phyloP scores from a whole-genome alignment of 179 eudicot species.

The Amaranthus tricolor region DNA sequence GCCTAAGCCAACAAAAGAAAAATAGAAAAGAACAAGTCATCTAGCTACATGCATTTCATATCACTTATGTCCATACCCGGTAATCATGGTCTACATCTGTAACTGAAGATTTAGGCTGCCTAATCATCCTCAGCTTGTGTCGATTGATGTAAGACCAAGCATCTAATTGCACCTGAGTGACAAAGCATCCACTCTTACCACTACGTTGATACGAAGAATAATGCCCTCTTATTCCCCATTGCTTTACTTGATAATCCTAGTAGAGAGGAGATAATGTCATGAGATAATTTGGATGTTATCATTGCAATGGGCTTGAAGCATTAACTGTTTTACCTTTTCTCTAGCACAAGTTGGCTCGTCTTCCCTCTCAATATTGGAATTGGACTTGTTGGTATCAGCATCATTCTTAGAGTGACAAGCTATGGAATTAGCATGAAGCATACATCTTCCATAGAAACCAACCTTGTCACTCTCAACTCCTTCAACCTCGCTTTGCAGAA shows the following conservation, averaged over 20 bases:
- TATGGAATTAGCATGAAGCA: constrained; percentile 43
- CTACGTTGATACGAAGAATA: constrained; percentile 25
- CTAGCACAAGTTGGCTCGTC: constrained; percentile 56
- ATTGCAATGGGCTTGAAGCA: constrained; percentile 3
- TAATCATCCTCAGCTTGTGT: constrained; percentile 41
- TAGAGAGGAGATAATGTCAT: constrained; percentile 13
- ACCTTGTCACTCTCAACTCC: constrained; percentile 41
- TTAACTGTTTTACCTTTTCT: constrained; percentile 44
- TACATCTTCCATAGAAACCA: constrained; percentile 57
- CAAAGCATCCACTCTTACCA: constrained; percentile 45
- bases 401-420: constrained; percentile 24
- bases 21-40: not conserved
- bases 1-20: not conserved
- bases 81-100: constrained; percentile 52
- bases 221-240: constrained; percentile 39
- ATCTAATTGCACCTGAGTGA: constrained; percentile 63
- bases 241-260: constrained; percentile 61
- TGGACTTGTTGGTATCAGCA: constrained; percentile 18
- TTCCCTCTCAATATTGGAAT: constrained; percentile 30
- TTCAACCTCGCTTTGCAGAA: constrained; percentile 61
- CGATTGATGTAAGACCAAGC: constrained; percentile 69
- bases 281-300: not conserved
- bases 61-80: constrained; percentile 43
- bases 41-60: not conserved
- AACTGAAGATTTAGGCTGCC: constrained; percentile 36